Percentiles rank a stretch among this genome's conserved stretches.
phyloP scores from a whole-genome alignment of 331 rosid genomes.

The Malus hybrid region DNA sequence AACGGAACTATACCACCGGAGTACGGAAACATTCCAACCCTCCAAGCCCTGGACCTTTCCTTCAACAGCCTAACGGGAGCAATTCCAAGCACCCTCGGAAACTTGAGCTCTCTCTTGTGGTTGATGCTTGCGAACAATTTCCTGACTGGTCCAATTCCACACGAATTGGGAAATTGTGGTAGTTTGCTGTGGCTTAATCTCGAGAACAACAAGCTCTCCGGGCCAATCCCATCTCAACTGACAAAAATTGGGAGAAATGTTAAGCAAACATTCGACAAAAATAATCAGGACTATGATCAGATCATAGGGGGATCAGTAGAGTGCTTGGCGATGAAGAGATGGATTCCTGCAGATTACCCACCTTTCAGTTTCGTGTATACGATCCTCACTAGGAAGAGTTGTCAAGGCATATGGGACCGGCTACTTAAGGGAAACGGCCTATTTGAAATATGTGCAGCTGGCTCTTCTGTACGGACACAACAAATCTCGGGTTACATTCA shows the following conservation, averaged over 20 bases:
- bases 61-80: slow-evolving; percentile 60
- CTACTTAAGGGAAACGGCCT: slow-evolving; percentile 72
- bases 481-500: slow-evolving; percentile 86
- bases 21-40: slow-evolving; percentile 39
- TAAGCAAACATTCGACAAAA: slow-evolving; percentile 46
- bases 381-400: slow-evolving; percentile 77
- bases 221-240: slow-evolving; percentile 59
- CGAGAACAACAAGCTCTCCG: slow-evolving; percentile 62
- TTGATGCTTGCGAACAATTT: slow-evolving; percentile 81
- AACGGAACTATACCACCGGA: slow-evolving; percentile 55
- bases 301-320: slow-evolving; percentile 67
- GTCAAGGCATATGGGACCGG: slow-evolving; percentile 69
- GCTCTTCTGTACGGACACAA: slow-evolving; percentile 24
- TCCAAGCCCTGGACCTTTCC: slow-evolving; percentile 82
- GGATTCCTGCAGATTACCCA: slow-evolving; percentile 96
- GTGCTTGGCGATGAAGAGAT: slow-evolving; percentile 77
- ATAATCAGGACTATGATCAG: slow-evolving; percentile 9
- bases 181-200: slow-evolving; percentile 94
- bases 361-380: slow-evolving; percentile 75
- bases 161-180: slow-evolving; percentile 62
- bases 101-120: slow-evolving; percentile 75
- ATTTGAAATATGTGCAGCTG: slow-evolving; percentile 47
- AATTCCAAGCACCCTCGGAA: slow-evolving; percentile 70
- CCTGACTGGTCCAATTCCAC: slow-evolving; percentile 60
- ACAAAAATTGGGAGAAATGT: slow-evolving; percentile 57